These are phyloP conservation scores for Lumnitzera racemosa DNA, from an alignment of 345 rosid genomes.

Conservation along the genomic window DNA sequence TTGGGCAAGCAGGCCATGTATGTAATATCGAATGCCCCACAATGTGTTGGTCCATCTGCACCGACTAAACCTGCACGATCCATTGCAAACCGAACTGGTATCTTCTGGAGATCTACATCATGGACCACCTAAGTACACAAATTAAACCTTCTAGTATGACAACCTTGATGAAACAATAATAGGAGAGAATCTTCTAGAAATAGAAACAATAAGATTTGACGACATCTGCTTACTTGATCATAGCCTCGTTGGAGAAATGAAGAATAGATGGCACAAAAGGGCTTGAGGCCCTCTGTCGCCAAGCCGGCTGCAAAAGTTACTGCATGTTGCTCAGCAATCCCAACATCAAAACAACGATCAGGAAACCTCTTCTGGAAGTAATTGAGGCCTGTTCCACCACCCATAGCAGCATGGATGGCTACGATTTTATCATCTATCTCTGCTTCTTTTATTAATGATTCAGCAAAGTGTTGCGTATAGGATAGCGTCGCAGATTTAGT, in stretches of 20 bases:
- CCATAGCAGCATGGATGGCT: slow-evolving; percentile 83
- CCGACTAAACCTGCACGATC: slow-evolving; percentile 76
- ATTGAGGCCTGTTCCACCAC: slow-evolving; percentile 77
- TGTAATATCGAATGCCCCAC: slow-evolving; percentile 65
- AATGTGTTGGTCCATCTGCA: slow-evolving; percentile 76
- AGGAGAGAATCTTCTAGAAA: too few relatives aligned
- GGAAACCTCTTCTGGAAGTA: slow-evolving; percentile 61
- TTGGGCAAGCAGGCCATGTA: slow-evolving; percentile 79
- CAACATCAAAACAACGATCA: slow-evolving; percentile 71
- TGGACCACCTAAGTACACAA: slow-evolving; percentile 44
- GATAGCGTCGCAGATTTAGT: slow-evolving; percentile 45
- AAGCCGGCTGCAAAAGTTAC: slow-evolving; percentile 79
- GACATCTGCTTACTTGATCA: slow-evolving; percentile 44
- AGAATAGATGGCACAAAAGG: slow-evolving; percentile 76
- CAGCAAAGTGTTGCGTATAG: slow-evolving; percentile 58
- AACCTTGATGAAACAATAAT: not conserved
- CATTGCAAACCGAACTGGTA: slow-evolving; percentile 66
- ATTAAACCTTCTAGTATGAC: slow-evolving; percentile 1
- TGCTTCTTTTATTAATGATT: slow-evolving; percentile 58
- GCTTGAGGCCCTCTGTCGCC: slow-evolving; percentile 67
- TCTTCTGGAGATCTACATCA: slow-evolving; percentile 71
- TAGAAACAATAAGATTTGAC: not conserved
- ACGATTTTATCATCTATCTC: slow-evolving; percentile 50
- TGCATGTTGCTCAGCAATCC: slow-evolving; percentile 76
- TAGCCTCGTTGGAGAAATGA: slow-evolving; percentile 72